Conservation (phyloP, 805 yeast species). For the Ascoidea asiatica region DNA sequence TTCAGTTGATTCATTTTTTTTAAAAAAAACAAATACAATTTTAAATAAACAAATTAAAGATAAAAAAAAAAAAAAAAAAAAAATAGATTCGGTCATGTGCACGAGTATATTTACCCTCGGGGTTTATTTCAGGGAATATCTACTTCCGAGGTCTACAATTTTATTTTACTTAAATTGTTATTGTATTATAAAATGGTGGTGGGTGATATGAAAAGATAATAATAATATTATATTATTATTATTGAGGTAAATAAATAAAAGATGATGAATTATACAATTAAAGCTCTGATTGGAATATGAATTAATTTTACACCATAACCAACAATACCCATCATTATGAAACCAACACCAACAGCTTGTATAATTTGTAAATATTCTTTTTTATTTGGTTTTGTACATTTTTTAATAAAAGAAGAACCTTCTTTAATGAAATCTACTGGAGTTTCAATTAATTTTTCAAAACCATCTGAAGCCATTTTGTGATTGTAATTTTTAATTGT, state of each 20-base stretch:
- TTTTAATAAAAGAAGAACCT: conserved; percentile 75
- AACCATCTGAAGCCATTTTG: conserved; percentile 36
- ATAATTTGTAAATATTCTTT: conserved; percentile 81
- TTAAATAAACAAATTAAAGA: too few relatives aligned
- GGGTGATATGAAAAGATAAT: too few relatives aligned
- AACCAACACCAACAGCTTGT: conserved; percentile 94
- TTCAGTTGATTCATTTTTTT: too few relatives aligned
- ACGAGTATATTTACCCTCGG: too few relatives aligned
- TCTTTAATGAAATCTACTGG: conserved; percentile 88
- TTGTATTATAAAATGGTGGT: too few relatives aligned
- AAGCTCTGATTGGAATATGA: conserved; percentile 92
- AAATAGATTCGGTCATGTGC: too few relatives aligned
- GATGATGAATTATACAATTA: conserved; percentile 50
- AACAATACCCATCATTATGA: conserved; percentile 94
- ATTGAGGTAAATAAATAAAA: neutral
- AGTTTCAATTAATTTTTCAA: conserved; percentile 70
- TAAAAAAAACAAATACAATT: too few relatives aligned
- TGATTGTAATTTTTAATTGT: neutral
- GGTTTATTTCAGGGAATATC: too few relatives aligned
- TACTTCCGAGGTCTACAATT: too few relatives aligned
- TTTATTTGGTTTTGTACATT: conserved; percentile 86
- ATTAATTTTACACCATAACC: conserved; percentile 90
- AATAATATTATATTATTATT: too few relatives aligned
- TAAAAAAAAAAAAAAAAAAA: too few relatives aligned
- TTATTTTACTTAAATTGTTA: too few relatives aligned